A percentile compares a stretch with the other conserved stretches of the same genome.
Evolutionary conservation across 1,284 basidiomycete species (phyloP).

Genomic region (Malassezia slooffiae): DNA sequence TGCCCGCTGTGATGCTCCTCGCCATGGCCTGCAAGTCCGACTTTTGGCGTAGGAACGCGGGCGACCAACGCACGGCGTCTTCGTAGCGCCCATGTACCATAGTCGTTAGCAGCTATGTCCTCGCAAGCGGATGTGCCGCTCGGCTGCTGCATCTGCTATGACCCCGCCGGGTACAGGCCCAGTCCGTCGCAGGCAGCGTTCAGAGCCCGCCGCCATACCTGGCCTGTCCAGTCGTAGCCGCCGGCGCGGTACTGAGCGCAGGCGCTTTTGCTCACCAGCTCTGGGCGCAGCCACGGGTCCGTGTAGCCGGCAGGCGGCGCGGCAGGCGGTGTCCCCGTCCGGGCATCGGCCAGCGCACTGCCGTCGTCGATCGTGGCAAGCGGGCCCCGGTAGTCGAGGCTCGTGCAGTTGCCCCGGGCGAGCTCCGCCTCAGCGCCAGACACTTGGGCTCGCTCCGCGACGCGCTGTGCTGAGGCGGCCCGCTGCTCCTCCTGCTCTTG

Average conservation of each 20-base stretch:
- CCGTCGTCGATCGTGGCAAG: constrained; percentile 34
- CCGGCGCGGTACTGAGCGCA: constrained; percentile 30
- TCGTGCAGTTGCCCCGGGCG: background rate
- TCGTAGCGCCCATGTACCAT: no score
- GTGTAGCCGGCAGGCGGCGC: constrained; percentile 24
- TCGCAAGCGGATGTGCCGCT: no score
- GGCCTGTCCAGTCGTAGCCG: constrained; percentile 33
- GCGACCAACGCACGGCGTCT: no score
- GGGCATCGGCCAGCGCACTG: constrained; percentile 19
- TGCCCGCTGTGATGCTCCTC: constrained; percentile 76
- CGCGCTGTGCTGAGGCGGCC: constrained; percentile 13
- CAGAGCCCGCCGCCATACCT: constrained; percentile 30
- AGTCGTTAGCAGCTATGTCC: no score
- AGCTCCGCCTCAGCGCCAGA: constrained; percentile 12
- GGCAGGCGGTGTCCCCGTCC: constrained; percentile 23
- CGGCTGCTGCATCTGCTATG: no score
- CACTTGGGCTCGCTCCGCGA: constrained; percentile 19
- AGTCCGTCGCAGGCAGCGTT: constrained; percentile 26
- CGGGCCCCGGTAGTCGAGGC: constrained; percentile 33
- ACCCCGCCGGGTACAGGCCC: constrained; percentile 2
- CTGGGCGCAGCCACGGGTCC: constrained; percentile 32
- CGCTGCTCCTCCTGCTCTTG: constrained; percentile 22
- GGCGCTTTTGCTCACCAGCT: constrained; percentile 18
- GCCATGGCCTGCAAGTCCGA: constrained; percentile 60
- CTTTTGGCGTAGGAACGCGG: constrained; percentile 34